Percentiles rank a stretch among this genome's conserved stretches.
phyloP scores from a whole-genome alignment of 768 basidiomycete genomes.

The Phaeolepiota aurea region DNA sequence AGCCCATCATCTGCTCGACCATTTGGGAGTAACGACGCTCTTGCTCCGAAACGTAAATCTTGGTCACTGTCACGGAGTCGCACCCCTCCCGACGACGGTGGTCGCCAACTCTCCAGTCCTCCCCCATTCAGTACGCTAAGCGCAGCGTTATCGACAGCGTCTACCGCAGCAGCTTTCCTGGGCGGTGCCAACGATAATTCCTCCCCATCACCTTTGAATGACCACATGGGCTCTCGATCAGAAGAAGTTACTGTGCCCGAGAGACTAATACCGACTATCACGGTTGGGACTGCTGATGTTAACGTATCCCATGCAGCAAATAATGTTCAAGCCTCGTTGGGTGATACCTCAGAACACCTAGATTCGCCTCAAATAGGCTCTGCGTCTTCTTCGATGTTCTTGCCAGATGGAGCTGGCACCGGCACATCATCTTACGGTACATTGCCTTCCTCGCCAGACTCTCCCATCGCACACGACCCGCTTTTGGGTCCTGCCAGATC shows the following conservation, averaged over 20 bases:
- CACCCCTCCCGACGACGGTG: slow-evolving; percentile 24
- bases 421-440: slow-evolving; percentile 26
- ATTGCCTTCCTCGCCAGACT: slow-evolving; percentile 38
- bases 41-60: slow-evolving; percentile 17
- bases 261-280: slow-evolving; percentile 16
- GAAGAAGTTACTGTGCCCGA: slow-evolving; percentile 2
- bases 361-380: neutral
- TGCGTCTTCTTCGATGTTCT: slow-evolving; percentile 6
- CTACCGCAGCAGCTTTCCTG: slow-evolving; percentile 36
- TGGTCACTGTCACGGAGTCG: slow-evolving; percentile 28
- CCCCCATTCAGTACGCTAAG: slow-evolving; percentile 36
- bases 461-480: slow-evolving; percentile 27
- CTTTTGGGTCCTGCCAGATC: slow-evolving; percentile 15
- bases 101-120: slow-evolving; percentile 23
- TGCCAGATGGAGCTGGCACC: slow-evolving; percentile 7
- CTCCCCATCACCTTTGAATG: neutral
- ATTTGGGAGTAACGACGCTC: slow-evolving; percentile 13
- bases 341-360: slow-evolving; percentile 1
- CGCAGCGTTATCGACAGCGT: slow-evolving; percentile 35
- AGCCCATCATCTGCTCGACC: slow-evolving; percentile 12
- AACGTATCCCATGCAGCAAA: slow-evolving; percentile 4
- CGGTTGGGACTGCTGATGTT: slow-evolving; percentile 6
- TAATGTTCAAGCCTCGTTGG: slow-evolving; percentile 1
- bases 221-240: neutral
- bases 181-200: slow-evolving; percentile 8